Evolutionary conservation across 306 rosid species (phyloP).

Genomic region (Crotalaria pallida): DNA sequence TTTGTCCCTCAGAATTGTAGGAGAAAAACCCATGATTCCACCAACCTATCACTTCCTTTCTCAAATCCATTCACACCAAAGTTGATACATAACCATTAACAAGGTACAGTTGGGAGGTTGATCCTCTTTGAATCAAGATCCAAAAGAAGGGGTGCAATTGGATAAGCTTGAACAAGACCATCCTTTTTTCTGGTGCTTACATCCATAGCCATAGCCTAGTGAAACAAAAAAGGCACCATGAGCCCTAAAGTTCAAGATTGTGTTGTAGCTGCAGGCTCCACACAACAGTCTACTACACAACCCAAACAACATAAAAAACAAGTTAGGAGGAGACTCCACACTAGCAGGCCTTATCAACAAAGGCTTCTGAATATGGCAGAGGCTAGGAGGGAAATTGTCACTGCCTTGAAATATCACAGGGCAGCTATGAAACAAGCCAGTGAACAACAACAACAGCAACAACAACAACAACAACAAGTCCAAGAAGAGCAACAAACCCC

Average conservation of each 20-base stretch:
- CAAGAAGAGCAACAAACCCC: conserved; percentile 24
- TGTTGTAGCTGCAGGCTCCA: no score
- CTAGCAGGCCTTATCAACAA: conserved; percentile 69
- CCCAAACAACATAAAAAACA: conserved; percentile 62
- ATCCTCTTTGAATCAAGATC: conserved; percentile 29
- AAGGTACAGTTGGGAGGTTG: conserved; percentile 32
- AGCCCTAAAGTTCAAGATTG: conserved; percentile 29
- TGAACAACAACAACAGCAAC: conserved; percentile 50
- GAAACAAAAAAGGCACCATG: conserved; percentile 43
- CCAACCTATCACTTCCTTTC: conserved; percentile 38
- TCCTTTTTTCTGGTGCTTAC: conserved; percentile 59
- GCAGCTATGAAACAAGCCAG: conserved; percentile 80
- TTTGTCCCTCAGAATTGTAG: conserved; percentile 42
- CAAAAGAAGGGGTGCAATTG: conserved; percentile 35
- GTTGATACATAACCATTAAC: conserved; percentile 17
- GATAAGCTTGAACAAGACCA: conserved; percentile 47
- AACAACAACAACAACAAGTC: conserved; percentile 38
- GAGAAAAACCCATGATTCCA: conserved; percentile 48
- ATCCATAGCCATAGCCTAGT: conserved; percentile 67
- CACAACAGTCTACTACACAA: conserved; percentile 30
- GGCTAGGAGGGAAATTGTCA: conserved; percentile 85
- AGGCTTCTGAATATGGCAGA: conserved; percentile 86
- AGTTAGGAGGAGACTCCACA: conserved; percentile 73
- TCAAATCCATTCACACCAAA: conserved; percentile 27
- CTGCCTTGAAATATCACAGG: conserved; percentile 86